A percentile compares a stretch with the other conserved stretches of the same genome.
phyloP scores from a whole-genome alignment of 257 asterid species.

The Fraxinus excelsior region DNA sequence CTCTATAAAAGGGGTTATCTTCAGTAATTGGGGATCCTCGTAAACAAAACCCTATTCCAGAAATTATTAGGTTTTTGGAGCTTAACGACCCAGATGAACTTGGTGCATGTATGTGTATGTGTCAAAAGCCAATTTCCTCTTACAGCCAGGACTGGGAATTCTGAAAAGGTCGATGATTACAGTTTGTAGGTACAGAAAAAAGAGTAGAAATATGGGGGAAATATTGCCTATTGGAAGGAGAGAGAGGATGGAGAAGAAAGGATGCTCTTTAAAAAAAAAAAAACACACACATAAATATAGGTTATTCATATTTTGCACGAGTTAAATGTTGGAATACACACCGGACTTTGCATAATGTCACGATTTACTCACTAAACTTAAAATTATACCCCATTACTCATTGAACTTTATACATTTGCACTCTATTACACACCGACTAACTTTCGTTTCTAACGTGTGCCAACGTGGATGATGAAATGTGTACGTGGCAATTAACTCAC shows the following conservation, averaged over 20 bases:
- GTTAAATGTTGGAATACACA: too few relatives aligned
- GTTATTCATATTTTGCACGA: too few relatives aligned
- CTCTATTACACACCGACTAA: too few relatives aligned
- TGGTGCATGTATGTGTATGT: neutral
- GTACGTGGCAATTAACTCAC: too few relatives aligned
- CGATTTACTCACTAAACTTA: too few relatives aligned
- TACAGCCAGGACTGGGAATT: neutral
- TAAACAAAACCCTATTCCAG: neutral
- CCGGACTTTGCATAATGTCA: too few relatives aligned
- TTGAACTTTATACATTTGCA: too few relatives aligned
- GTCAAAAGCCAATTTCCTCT: neutral
- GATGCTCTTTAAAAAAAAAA: neutral
- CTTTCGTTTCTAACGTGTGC: too few relatives aligned
- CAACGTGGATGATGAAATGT: too few relatives aligned
- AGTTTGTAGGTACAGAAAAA: neutral
- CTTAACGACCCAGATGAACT: neutral
- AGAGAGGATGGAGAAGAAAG: neutral
- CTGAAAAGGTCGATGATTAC: neutral
- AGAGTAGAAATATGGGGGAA: neutral
- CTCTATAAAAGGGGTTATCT: neutral
- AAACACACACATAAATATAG: too few relatives aligned
- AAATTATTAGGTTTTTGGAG: constrained; percentile 7
- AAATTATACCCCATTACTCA: too few relatives aligned
- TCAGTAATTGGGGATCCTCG: constrained; percentile 9
- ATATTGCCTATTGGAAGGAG: neutral